Evolutionary conservation across 345 rosid genomes (phyloP).

Genomic region (Mallotus nudiflorus): DNA sequence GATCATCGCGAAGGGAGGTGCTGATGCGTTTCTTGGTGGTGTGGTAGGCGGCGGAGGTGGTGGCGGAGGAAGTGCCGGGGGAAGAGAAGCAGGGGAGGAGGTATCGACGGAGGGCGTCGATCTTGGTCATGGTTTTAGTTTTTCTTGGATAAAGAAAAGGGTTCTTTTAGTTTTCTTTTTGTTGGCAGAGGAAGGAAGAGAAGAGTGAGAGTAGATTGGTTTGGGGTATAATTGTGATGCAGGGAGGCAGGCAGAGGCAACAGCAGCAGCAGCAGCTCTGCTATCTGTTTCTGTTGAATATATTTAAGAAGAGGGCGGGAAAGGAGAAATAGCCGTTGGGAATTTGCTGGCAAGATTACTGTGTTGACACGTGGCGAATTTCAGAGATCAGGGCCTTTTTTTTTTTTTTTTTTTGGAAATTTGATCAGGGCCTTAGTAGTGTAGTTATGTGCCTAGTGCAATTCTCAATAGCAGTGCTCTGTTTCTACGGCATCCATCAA

Average conservation of each 20-base stretch:
- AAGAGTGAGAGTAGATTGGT: neutral
- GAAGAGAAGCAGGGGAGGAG: constrained; percentile 68
- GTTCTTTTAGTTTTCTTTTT: neutral
- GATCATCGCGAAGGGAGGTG: constrained; percentile 68
- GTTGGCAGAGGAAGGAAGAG: no score
- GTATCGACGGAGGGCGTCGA: constrained; percentile 69
- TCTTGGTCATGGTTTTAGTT: constrained; percentile 51
- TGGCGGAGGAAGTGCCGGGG: constrained; percentile 29
- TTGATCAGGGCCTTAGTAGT: no score
- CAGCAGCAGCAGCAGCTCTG: neutral
- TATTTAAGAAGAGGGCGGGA: constrained; percentile 9
- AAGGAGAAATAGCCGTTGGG: constrained; percentile 1
- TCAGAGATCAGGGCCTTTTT: no score
- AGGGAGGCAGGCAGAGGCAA: neutral
- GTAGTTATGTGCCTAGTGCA: no score
- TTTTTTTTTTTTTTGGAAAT: no score
- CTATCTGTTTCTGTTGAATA: neutral
- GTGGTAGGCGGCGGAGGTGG: constrained; percentile 21
- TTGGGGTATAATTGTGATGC: neutral
- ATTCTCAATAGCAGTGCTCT: no score
- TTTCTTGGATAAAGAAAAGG: neutral
- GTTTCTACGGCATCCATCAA: no score
- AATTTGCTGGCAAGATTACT: neutral
- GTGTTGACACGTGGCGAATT: neutral
- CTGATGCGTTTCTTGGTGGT: constrained; percentile 65